A percentile compares a stretch with the other conserved stretches of the same genome.
Evolutionary conservation across 2,329 filamentous ascomycete species (phyloP).

Genomic region (Cadophora malorum): DNA sequence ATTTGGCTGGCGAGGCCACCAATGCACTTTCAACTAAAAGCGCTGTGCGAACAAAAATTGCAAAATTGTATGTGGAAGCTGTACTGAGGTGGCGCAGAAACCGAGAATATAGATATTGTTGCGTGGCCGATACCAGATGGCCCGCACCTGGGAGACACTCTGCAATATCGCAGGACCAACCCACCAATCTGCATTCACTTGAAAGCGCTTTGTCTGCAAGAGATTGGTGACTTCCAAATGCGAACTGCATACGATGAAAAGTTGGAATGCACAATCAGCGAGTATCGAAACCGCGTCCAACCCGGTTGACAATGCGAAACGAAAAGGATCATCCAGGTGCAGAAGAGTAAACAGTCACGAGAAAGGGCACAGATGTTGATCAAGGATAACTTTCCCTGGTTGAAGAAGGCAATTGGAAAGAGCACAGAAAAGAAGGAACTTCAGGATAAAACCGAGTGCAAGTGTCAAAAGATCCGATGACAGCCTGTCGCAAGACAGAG

Average conservation of each 20-base stretch:
- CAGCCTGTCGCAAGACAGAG: constrained; percentile 7
- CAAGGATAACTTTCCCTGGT: not conserved
- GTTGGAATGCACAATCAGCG: not conserved
- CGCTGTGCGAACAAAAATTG: not conserved
- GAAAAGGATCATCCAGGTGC: constrained; percentile 8
- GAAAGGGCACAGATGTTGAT: not conserved
- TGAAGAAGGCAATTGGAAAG: not conserved
- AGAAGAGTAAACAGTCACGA: constrained; percentile 9
- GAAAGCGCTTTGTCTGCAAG: constrained; percentile 3
- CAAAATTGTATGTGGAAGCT: not conserved
- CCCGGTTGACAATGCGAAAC: not conserved
- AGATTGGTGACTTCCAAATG: not conserved
- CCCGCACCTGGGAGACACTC: not conserved
- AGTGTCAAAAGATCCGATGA: constrained; percentile 4
- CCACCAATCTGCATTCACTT: constrained; percentile 6
- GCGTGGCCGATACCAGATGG: not conserved
- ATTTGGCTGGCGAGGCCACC: not conserved
- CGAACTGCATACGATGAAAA: not conserved
- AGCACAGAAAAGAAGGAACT: not conserved
- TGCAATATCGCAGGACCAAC: not conserved
- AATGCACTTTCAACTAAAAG: not conserved
- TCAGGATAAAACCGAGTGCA: not conserved
- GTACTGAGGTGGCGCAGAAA: not conserved
- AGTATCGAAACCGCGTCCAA: constrained; percentile 13
- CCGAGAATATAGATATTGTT: not conserved